Percentiles rank a stretch among this genome's conserved stretches.
These are phyloP conservation scores for Podospora comata DNA, from an alignment of 495 filamentous ascomycete species.

Conservation along the genomic window DNA sequence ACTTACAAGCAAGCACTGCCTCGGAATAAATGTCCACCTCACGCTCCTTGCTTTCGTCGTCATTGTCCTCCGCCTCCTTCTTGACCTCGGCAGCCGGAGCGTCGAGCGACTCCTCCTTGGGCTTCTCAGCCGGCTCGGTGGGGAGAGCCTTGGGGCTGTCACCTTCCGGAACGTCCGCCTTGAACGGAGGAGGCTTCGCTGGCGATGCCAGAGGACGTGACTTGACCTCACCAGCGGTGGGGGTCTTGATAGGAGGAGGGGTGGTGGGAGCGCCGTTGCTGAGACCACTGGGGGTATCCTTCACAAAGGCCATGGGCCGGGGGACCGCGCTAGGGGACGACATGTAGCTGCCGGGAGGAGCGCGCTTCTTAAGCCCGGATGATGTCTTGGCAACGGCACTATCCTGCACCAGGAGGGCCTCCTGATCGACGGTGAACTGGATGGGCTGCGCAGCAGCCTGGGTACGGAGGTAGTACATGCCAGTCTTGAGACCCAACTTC, in stretches of 20 bases:
- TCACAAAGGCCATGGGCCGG: slow-evolving; percentile 40
- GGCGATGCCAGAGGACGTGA: slow-evolving; percentile 42
- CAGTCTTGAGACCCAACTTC: slow-evolving; percentile 98
- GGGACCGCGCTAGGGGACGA: slow-evolving; percentile 40
- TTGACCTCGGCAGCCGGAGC: slow-evolving; percentile 48
- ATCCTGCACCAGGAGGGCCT: slow-evolving; percentile 85
- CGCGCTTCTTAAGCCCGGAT: slow-evolving; percentile 63
- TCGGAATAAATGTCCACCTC: slow-evolving; percentile 93
- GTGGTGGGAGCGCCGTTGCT: slow-evolving; percentile 59
- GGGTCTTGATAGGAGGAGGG: slow-evolving; percentile 50
- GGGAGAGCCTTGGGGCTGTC: slow-evolving; percentile 72
- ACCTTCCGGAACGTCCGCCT: slow-evolving; percentile 66
- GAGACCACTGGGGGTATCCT: slow-evolving; percentile 31
- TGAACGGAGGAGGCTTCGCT: slow-evolving; percentile 54
- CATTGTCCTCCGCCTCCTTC: slow-evolving; percentile 56
- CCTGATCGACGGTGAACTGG: slow-evolving; percentile 98
- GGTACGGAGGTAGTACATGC: slow-evolving; percentile 99
- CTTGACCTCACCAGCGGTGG: slow-evolving; percentile 39
- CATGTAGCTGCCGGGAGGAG: slow-evolving; percentile 56
- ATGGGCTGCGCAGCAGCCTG: slow-evolving; percentile 96
- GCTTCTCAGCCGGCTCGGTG: slow-evolving; percentile 59
- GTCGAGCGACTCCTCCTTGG: slow-evolving; percentile 56
- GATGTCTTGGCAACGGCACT: slow-evolving; percentile 65
- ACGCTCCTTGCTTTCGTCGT: slow-evolving; percentile 61
- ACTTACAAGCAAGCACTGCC: slow-evolving; percentile 80